Evolutionary conservation across 306 rosid species (phyloP), one percentile per base, ranked within the genome.

Genomic region (Cucumis hystrix): DNA sequence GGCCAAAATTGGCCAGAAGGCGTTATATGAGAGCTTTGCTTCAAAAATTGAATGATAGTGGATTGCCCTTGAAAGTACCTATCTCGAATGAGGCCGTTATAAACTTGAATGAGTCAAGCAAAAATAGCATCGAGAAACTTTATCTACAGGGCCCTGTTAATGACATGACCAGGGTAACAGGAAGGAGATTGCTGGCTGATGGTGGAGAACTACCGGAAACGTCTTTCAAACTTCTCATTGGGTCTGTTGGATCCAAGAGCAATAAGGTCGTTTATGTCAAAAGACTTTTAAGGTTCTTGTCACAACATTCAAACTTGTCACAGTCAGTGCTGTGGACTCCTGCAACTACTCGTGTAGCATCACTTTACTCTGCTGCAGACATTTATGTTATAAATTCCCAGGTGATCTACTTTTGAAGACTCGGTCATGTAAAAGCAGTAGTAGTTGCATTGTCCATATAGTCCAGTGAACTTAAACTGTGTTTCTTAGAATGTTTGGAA

Each of bases 241-340:
- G 98, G 68, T 94, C 98, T 55, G 94, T 94, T 71, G 97, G 98
- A 82, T 91, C 97, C 33, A 94, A 94, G 92, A 94, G 97, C 85
- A 94, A 90, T 79, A 91, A 94, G 87, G 94, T 88, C 78, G 80
- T 75, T 47, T 94, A 94, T 82, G 96, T 91, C 65, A 91, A 87
- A 82, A 86, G 86, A 57, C 81, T 94, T 67, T 54, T 89, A 45
- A 83, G 73, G n/a, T 88, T 84, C 79, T 74, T 90, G 74, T 59
- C 86, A 72, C 87, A 77, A 71, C 88, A 94, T 83, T 85, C 94
- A 67, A 86, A 90, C 84, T 78, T 90, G 87, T 93, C 98, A 40
- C 87, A 85, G 83, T 82, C 88, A 9, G 97, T 94, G 81, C 64
- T 94, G 69, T 94, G 98, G 97, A 90, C 91, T 79, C 92, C 94